Evolutionary conservation across 768 basidiomycete species (phyloP), one percentile per base, ranked within the genome.

Genomic region (Psilocybe cyanescens): DNA sequence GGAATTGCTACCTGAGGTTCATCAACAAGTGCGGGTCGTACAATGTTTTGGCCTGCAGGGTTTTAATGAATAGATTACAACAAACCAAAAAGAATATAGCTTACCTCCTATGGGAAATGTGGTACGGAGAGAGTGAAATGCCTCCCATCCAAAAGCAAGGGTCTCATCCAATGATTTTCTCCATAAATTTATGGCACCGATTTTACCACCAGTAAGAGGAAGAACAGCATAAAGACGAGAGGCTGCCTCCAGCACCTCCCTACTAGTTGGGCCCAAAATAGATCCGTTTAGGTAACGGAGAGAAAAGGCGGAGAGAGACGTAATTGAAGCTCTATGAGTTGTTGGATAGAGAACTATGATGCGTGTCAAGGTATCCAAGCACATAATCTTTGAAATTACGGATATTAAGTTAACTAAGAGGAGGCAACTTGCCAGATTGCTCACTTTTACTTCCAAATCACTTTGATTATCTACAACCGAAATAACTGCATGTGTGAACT

Each of bases 121-220:
- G 11, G 85, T 83, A 60, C 90, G 78, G 52, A 94, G 61, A 5
- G 79, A 72, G 29, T 75, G 62, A 69, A 91, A 84, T 2, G 89
- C 82, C 60, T 77, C 79, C 86, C 86, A 88, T n/a, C 84, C 86
- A 67, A 88, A 86, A 0, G 75, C 76, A 52, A 94, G 61, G 1
- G 87, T 86, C 30, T 89, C 89, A 52, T 93, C 90, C 28, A 94
- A 60, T 14, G 86, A 86, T 67, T 89, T 92, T 64, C 88, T 82
- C 93, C 93, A 95, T 4, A 89, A 67, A 55, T 78, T 83, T 9
- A 85, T 79, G 14, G 87, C 86, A 28, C 88, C 90, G 8, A 91
- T 86, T 73, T 93, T 95, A 7, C 94, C 93, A 19, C 91, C 91
- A 0, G 90, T 87, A 30, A 84, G 74, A 71, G 89, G 89, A 4